Evolutionary conservation across 2,329 filamentous ascomycete genomes (phyloP).

Genomic region (Aspergillus chevalieri): DNA sequence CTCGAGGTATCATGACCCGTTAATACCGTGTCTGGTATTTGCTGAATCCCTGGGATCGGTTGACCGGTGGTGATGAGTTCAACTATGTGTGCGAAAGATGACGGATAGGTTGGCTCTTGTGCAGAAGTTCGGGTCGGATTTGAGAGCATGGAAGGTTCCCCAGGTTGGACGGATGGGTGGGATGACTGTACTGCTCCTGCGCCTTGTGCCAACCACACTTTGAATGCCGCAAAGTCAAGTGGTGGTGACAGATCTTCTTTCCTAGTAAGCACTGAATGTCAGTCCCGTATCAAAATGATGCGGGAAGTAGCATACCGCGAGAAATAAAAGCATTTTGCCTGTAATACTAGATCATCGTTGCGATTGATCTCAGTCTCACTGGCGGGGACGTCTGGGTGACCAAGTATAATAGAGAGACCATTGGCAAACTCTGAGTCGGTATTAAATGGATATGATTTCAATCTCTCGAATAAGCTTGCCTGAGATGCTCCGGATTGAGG

Average conservation of each 20-base stretch:
- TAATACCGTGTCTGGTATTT: constrained; percentile 76
- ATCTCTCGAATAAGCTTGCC: constrained; percentile 19
- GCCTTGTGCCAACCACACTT: constrained; percentile 50
- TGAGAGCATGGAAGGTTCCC: constrained; percentile 3
- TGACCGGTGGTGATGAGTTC: constrained; percentile 76
- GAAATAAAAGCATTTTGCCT: constrained; percentile 46
- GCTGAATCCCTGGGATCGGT: constrained; percentile 77
- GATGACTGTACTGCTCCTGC: constrained; percentile 4
- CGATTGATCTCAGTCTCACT: constrained; percentile 33
- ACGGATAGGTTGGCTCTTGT: constrained; percentile 62
- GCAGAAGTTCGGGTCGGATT: constrained; percentile 38
- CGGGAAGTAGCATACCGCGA: constrained; percentile 30
- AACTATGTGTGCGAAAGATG: constrained; percentile 77
- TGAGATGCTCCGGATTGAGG: constrained; percentile 7
- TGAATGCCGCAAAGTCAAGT: constrained; percentile 64
- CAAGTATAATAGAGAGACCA: constrained; percentile 43
- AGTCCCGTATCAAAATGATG: neutral
- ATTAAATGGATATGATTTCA: constrained; percentile 37
- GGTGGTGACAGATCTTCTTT: constrained; percentile 33
- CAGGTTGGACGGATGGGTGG: constrained; percentile 2
- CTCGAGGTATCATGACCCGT: constrained; percentile 59
- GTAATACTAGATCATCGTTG: constrained; percentile 38
- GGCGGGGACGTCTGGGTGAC: constrained; percentile 34
- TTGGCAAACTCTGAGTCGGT: constrained; percentile 41
- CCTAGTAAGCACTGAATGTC: constrained; percentile 14